Evolutionary conservation across 352 stramenopile genomes (phyloP).

Genomic region (Globisporangium cylindrosporum): DNA sequence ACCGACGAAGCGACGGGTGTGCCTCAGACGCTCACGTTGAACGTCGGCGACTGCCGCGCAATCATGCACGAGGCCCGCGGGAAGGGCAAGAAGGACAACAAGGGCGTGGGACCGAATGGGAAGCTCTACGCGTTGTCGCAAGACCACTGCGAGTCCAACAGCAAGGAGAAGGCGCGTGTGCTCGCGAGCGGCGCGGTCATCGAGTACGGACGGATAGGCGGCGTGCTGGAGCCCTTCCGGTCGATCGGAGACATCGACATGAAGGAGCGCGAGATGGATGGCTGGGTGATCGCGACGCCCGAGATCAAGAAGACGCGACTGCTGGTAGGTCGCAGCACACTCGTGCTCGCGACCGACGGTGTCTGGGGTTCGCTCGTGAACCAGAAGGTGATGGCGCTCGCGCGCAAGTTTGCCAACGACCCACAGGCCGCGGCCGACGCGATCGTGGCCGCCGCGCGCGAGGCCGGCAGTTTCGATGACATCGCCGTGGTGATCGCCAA

Average conservation of each 20-base stretch:
- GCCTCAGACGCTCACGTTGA: constrained; percentile 57
- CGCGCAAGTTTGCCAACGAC: constrained; percentile 22
- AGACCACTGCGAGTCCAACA: constrained; percentile 75
- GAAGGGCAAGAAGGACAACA: constrained; percentile 21
- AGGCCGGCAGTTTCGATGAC: constrained; percentile 62
- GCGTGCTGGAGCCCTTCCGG: constrained; percentile 78
- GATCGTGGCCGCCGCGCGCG: constrained; percentile 46
- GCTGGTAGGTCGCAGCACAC: constrained; percentile 36
- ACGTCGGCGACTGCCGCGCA: constrained; percentile 72
- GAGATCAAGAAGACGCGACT: constrained; percentile 55
- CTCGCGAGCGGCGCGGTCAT: constrained; percentile 62
- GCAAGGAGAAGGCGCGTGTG: constrained; percentile 56
- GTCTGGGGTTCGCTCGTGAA: constrained; percentile 71
- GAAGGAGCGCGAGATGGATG: constrained; percentile 65
- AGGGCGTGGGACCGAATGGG: constrained; percentile 9
- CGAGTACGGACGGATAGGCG: constrained; percentile 66
- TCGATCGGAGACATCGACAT: constrained; percentile 85
- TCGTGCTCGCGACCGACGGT: constrained; percentile 73
- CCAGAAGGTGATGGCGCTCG: constrained; percentile 51
- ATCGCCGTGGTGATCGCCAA: constrained; percentile 56
- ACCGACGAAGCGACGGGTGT: constrained; percentile 30
- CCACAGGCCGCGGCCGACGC: constrained; percentile 46
- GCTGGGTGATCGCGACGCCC: constrained; percentile 71
- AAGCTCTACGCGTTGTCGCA: constrained; percentile 36
- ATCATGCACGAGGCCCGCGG: constrained; percentile 38